A percentile compares a stretch with the other conserved stretches of the same genome.
Evolutionary conservation across 805 yeast genomes (phyloP).

Genomic region (Nakazawaea wickerhamii): DNA sequence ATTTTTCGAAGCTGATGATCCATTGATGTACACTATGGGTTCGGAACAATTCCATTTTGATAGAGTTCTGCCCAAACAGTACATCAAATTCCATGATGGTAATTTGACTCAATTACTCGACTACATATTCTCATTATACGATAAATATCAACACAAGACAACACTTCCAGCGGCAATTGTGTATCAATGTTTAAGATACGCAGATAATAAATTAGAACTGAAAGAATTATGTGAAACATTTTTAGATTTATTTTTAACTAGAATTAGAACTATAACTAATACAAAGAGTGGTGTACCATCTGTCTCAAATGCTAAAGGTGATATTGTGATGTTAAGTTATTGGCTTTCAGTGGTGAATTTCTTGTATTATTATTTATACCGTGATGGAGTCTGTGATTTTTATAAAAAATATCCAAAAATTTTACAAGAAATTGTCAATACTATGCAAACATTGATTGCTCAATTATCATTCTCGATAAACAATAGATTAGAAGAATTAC

Average conservation of each 20-base stretch:
- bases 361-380: conserved; percentile 67
- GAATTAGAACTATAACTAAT: conserved; percentile 54
- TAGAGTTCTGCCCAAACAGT: conserved; percentile 51
- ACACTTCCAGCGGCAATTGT: conserved; percentile 64
- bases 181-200: conserved; percentile 66
- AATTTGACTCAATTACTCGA: conserved; percentile 47
- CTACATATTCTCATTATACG: conserved; percentile 41
- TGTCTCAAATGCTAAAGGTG: conserved; percentile 40
- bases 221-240: conserved; percentile 51
- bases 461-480: conserved; percentile 64
- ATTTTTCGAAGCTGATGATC: conserved; percentile 28
- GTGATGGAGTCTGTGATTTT: conserved; percentile 51
- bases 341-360: conserved; percentile 84
- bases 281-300: conserved; percentile 56
- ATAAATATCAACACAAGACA: conserved; percentile 41
- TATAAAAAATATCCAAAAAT: conserved; percentile 50
- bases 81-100: conserved; percentile 53
- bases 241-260: conserved; percentile 53
- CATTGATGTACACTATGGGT: conserved; percentile 1
- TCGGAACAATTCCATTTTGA: conserved; percentile 49
- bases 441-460: conserved; percentile 56
- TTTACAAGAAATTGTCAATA: conserved; percentile 52
- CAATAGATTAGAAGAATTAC: conserved; percentile 47
- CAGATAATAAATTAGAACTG: conserved; percentile 53
- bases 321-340: conserved; percentile 68